Percentiles rank a stretch among this genome's conserved stretches.
phyloP scores from a whole-genome alignment of 768 basidiomycete species.

The Lactarius tabidus region DNA sequence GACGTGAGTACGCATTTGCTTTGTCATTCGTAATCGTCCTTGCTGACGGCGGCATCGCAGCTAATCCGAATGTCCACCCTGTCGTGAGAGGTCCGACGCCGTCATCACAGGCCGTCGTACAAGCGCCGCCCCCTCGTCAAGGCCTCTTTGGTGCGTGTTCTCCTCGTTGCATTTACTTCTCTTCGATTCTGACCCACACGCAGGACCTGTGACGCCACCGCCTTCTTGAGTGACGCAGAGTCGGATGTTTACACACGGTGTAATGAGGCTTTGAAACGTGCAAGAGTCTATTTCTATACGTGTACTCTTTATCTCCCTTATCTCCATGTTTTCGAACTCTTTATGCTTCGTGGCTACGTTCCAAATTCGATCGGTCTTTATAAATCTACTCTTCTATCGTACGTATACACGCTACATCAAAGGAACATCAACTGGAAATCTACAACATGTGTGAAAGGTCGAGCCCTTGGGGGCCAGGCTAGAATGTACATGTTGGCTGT shows the following conservation, averaged over 20 bases:
- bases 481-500: no score
- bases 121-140: conserved; percentile 47
- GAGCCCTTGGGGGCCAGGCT: not conserved
- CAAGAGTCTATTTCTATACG: not conserved
- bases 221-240: conserved; percentile 26
- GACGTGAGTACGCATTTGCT: conserved; percentile 47
- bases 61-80: conserved; percentile 61
- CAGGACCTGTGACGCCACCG: conserved; percentile 33
- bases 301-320: not conserved
- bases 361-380: not conserved
- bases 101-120: conserved; percentile 35
- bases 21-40: not conserved
- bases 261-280: not conserved
- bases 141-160: conserved; percentile 61
- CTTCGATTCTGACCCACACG: not conserved
- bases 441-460: not conserved
- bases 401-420: not conserved
- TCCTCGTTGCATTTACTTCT: not conserved
- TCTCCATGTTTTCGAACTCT: not conserved
- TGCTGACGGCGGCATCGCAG: conserved; percentile 33
- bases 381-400: not conserved
- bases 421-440: not conserved
- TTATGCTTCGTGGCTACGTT: not conserved
- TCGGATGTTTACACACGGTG: not conserved
- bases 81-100: conserved; percentile 38